phyloP scores from a whole-genome alignment of 192 early-diverging fungal genomes.

The Helicostylum pulchrum region DNA sequence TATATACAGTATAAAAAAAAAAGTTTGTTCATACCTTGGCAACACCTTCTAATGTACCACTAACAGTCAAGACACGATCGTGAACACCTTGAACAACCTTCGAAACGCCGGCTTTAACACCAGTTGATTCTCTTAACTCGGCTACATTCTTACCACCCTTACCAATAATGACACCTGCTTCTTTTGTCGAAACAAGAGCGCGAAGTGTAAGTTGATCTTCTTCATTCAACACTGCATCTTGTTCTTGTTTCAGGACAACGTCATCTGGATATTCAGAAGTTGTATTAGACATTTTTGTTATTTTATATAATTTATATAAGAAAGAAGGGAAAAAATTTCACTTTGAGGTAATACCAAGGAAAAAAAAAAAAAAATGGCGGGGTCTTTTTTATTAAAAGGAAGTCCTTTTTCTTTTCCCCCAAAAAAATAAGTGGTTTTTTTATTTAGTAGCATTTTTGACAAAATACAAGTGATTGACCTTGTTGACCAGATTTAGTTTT shows the following conservation, averaged over 20 bases:
- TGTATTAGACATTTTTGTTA: slow-evolving; percentile 13
- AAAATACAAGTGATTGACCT: slow-evolving; percentile 37
- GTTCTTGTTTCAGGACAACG: neutral
- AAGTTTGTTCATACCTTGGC: slow-evolving; percentile 50
- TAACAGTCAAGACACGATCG: slow-evolving; percentile 80
- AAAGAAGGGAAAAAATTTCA: neutral
- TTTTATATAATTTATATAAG: neutral
- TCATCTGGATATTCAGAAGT: slow-evolving; percentile 19
- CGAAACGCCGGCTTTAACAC: slow-evolving; percentile 90
- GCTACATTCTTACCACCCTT: slow-evolving; percentile 82
- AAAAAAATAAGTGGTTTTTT: no score
- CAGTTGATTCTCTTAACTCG: slow-evolving; percentile 78
- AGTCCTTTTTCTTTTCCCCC: no score
- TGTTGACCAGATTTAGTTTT: slow-evolving; percentile 33
- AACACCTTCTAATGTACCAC: slow-evolving; percentile 66
- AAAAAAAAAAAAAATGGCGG: neutral
- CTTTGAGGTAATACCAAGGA: neutral
- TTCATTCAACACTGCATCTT: neutral
- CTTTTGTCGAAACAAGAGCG: slow-evolving; percentile 89
- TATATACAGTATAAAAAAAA: neutral
- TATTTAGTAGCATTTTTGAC: slow-evolving; percentile 45
- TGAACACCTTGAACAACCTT: slow-evolving; percentile 84
- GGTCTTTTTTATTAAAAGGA: neutral
- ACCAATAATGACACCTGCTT: slow-evolving; percentile 80
- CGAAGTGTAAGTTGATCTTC: slow-evolving; percentile 66